Evolutionary conservation across 306 rosid genomes (phyloP), one percentile per base, ranked within the genome.

Genomic region (Lathyrus aphaca): DNA sequence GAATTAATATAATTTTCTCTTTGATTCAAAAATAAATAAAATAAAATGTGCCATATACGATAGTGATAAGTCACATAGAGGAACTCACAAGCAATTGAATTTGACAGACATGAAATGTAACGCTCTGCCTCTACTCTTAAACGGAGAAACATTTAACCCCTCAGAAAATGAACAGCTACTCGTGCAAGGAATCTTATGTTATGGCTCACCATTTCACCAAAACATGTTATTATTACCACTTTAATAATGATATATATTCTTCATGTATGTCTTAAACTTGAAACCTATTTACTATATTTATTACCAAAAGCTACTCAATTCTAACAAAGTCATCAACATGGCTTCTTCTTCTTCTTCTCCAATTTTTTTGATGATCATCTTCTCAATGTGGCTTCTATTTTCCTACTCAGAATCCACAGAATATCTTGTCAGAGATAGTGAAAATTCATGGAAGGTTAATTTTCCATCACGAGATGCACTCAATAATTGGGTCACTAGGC

Each of bases 401-500:
- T 44, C 40, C 1, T 35, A 8, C 11, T 68, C 69, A 0, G 45
- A 81, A 72, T 74, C 65, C 9, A 15, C 25, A 11, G 70, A 72
- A 3, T 71, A 55, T 73, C 4, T 67, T 43, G 85, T 75, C 13
- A 83, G 79, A 42, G 88, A 69, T 44, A 7, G 0, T 51, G 5
- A 29, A 0, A 2, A n/a, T 16, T 50, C 56, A 0, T 81, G 85
- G 83, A 71, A 60, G 43, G 25, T 21, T 69, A 79, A 79, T 3
- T 58, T 39, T 43, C 54, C 77, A 3, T 56, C 83, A 15, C 51
- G 32, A 9, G 58, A 64, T 4, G 53, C 69, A 10, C 80, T 81
- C 74, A 57, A 0, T 12, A 32, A 29, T 6, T 84, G 88, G 85
- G 80, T 82, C 44, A 29, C 35, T 62, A n/a, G 2, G 8, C 56